A percentile compares a stretch with the other conserved stretches of the same genome.
Evolutionary conservation across 1,284 basidiomycete species (phyloP).

Genomic region (Amylostereum areolatum): DNA sequence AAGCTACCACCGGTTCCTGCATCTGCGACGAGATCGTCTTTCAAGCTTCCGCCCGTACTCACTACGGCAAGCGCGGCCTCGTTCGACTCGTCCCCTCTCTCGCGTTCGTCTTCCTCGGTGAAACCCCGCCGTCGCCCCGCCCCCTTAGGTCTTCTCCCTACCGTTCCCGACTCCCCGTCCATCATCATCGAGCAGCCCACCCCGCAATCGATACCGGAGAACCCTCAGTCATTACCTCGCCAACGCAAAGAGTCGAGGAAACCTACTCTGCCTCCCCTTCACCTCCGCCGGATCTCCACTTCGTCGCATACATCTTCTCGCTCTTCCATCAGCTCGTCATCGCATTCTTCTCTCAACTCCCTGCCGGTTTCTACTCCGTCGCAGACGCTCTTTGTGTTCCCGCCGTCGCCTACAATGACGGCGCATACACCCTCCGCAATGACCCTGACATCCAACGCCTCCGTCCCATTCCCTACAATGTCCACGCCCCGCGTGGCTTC

Average conservation of each 20-base stretch:
- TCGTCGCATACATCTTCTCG: neutral
- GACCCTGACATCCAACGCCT: slow-evolving; percentile 59
- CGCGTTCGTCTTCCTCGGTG: neutral
- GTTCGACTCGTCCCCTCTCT: neutral
- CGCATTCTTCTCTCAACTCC: slow-evolving; percentile 15
- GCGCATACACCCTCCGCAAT: slow-evolving; percentile 67
- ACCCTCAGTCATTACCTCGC: slow-evolving; percentile 33
- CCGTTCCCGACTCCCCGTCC: slow-evolving; percentile 21
- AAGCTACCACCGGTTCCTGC: slow-evolving; percentile 34
- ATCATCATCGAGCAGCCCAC: slow-evolving; percentile 10
- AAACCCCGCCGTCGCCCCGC: slow-evolving; percentile 7
- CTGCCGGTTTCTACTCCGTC: slow-evolving; percentile 40
- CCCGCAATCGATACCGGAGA: neutral
- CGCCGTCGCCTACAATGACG: slow-evolving; percentile 64
- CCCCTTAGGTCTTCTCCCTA: slow-evolving; percentile 7
- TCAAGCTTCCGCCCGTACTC: slow-evolving; percentile 28
- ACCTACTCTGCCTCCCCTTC: slow-evolving; percentile 48
- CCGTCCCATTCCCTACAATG: slow-evolving; percentile 53
- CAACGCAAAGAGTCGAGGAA: slow-evolving; percentile 46
- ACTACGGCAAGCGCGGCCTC: neutral
- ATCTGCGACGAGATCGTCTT: slow-evolving; percentile 43
- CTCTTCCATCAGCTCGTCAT: neutral
- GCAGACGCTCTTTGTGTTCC: slow-evolving; percentile 80
- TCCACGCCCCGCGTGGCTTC: slow-evolving; percentile 70
- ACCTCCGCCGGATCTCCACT: slow-evolving; percentile 27